These are phyloP conservation scores for Sporothrix brunneoviolacea DNA, from an alignment of 2,329 filamentous ascomycete species.

Conservation along the genomic window DNA sequence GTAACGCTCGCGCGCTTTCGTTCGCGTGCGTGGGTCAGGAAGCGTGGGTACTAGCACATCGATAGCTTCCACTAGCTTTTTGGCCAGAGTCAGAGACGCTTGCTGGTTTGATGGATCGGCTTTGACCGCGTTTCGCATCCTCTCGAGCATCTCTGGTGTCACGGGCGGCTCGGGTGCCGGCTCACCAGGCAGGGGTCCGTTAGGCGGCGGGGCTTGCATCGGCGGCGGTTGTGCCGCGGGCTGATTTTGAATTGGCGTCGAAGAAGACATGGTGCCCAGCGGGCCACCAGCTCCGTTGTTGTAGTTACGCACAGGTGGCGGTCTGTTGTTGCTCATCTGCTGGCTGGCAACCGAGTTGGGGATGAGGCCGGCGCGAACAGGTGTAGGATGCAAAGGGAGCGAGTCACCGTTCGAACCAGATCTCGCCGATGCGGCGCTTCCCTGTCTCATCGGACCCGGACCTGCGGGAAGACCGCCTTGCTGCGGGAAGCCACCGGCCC, in stretches of 20 bases:
- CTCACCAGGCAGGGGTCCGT: background rate
- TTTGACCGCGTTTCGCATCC: slow-evolving; percentile 62
- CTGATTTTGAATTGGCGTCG: slow-evolving; percentile 18
- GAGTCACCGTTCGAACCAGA: slow-evolving; percentile 35
- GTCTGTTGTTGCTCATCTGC: slow-evolving; percentile 46
- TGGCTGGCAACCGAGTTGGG: slow-evolving; percentile 48
- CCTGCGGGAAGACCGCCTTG: slow-evolving; percentile 13
- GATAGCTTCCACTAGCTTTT: slow-evolving; percentile 79
- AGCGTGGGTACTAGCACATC: slow-evolving; percentile 61
- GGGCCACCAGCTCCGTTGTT: slow-evolving; percentile 19
- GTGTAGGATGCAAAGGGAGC: slow-evolving; percentile 55
- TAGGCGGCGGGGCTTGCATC: slow-evolving; percentile 21
- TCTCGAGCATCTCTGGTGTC: slow-evolving; percentile 71
- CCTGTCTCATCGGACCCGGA: slow-evolving; percentile 24
- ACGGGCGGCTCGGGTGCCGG: slow-evolving; percentile 45
- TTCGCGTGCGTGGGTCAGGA: slow-evolving; percentile 63
- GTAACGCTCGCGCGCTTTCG: slow-evolving; percentile 75
- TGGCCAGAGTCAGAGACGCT: slow-evolving; percentile 66
- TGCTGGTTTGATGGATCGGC: slow-evolving; percentile 65
- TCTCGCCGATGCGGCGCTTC: slow-evolving; percentile 25
- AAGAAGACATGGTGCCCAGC: slow-evolving; percentile 22
- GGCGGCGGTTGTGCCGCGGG: slow-evolving; percentile 19
- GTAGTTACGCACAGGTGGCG: slow-evolving; percentile 53
- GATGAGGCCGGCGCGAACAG: slow-evolving; percentile 57
- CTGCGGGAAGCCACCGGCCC: slow-evolving; percentile 15